Evolutionary conservation across 2,329 filamentous ascomycete species (phyloP).

Genomic region (Aspergillus pseudotamarii): DNA sequence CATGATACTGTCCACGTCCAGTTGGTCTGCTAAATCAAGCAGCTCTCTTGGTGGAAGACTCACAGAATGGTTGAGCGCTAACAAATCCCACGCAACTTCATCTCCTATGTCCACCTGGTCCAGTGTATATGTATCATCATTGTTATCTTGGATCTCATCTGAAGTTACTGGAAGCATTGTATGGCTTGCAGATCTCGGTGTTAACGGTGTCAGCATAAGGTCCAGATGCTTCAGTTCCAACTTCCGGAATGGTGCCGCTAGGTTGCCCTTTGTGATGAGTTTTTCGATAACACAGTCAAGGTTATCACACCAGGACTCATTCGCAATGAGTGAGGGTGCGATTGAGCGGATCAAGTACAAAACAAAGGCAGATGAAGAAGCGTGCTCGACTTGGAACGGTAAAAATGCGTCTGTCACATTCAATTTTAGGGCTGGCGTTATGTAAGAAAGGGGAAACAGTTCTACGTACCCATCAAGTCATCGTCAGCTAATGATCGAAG

Average conservation of each 20-base stretch:
- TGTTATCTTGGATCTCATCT: background rate
- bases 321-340: conserved; percentile 39
- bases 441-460: background rate
- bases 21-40: conserved; percentile 28
- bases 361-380: conserved; percentile 46
- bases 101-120: conserved; percentile 10
- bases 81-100: conserved; percentile 29
- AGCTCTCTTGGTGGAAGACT: conserved; percentile 28
- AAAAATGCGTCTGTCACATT: conserved; percentile 37
- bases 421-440: background rate
- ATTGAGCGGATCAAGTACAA: conserved; percentile 37
- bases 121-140: background rate
- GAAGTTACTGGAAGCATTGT: conserved; percentile 2
- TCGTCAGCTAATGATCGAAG: conserved; percentile 16
- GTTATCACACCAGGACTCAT: conserved; percentile 41
- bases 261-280: conserved; percentile 41
- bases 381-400: conserved; percentile 47
- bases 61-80: conserved; percentile 26
- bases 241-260: conserved; percentile 42
- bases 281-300: conserved; percentile 42
- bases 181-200: conserved; percentile 25
- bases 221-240: conserved; percentile 31
- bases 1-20: conserved; percentile 17
- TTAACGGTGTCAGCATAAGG: conserved; percentile 33
- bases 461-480: background rate